These are phyloP conservation scores for Xeromyces bisporus DNA, from an alignment of 495 filamentous ascomycete species.

Conservation along the genomic window DNA sequence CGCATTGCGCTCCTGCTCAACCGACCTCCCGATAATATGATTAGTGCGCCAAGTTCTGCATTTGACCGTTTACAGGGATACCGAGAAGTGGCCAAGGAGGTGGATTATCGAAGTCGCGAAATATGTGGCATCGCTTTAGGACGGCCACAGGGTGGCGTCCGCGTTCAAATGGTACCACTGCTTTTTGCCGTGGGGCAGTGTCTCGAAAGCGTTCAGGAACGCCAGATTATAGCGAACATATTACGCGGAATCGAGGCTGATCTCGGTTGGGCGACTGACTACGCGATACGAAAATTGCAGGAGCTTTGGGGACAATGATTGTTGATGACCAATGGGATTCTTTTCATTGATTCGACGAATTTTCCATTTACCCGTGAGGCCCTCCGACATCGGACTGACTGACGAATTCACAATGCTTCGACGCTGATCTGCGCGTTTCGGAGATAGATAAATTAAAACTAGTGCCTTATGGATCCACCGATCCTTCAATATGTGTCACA, in stretches of 20 bases:
- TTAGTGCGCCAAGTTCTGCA: constrained; percentile 20
- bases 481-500: too few relatives aligned
- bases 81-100: constrained; percentile 26
- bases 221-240: constrained; percentile 21
- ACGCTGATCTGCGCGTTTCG: too few relatives aligned
- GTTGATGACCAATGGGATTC: too few relatives aligned
- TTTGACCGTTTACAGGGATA: constrained; percentile 26
- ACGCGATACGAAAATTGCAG: constrained; percentile 17
- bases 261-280: constrained; percentile 22
- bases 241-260: constrained; percentile 23
- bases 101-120: constrained; percentile 23
- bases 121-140: constrained; percentile 24
- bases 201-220: constrained; percentile 17
- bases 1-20: constrained; percentile 24
- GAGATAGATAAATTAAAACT: too few relatives aligned
- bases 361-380: too few relatives aligned
- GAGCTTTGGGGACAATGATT: constrained; percentile 15
- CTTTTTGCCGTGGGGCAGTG: constrained; percentile 25
- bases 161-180: constrained; percentile 21
- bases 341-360: too few relatives aligned
- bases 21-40: constrained; percentile 19
- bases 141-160: constrained; percentile 18
- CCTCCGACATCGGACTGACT: too few relatives aligned
- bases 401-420: too few relatives aligned
- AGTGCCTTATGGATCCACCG: too few relatives aligned